Evolutionary conservation across 2,329 filamentous ascomycete genomes (phyloP).

Genomic region (Aspergillus brunneoviolaceus): DNA sequence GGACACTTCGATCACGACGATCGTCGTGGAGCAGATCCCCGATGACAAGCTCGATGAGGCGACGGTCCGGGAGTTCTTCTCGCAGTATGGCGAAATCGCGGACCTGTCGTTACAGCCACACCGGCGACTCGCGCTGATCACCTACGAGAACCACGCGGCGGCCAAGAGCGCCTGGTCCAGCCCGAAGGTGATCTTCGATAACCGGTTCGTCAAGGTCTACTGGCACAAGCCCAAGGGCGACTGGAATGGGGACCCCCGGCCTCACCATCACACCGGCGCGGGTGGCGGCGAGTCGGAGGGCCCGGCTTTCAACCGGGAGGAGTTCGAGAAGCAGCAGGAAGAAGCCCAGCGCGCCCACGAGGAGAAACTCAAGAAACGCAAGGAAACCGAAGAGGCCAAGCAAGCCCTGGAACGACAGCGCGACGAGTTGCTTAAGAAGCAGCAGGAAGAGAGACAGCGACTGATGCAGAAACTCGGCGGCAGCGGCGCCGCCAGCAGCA

Average conservation of each 20-base stretch:
- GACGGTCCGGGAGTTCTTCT: constrained; percentile 57
- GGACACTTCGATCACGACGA: constrained; percentile 54
- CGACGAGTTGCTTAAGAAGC: constrained; percentile 51
- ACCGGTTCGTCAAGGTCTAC: constrained; percentile 64
- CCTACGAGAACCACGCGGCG: constrained; percentile 51
- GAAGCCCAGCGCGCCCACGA: constrained; percentile 59
- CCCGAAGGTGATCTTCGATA: constrained; percentile 63
- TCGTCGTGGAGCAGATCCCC: constrained; percentile 63
- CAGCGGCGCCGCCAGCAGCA: constrained; percentile 31
- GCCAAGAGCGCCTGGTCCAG: constrained; percentile 59
- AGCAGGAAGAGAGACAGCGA: constrained; percentile 55
- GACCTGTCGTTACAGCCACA: constrained; percentile 56
- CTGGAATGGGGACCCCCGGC: constrained; percentile 27
- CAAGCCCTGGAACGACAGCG: constrained; percentile 55
- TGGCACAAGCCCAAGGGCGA: constrained; percentile 54
- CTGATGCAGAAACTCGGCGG: constrained; percentile 51
- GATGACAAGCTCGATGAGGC: constrained; percentile 57
- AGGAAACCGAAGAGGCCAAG: constrained; percentile 53
- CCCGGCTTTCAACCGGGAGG: constrained; percentile 53
- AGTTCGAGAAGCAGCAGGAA: constrained; percentile 55
- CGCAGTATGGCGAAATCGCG: constrained; percentile 57
- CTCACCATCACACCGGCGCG: constrained; percentile 11
- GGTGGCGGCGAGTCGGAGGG: constrained; percentile 34
- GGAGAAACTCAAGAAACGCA: constrained; percentile 52
- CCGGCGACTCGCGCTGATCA: constrained; percentile 56